A percentile compares a stretch with the other conserved stretches of the same genome.
Conservation (phyloP, 139 green algal genomes). For the Chlorella sp. region DNA sequence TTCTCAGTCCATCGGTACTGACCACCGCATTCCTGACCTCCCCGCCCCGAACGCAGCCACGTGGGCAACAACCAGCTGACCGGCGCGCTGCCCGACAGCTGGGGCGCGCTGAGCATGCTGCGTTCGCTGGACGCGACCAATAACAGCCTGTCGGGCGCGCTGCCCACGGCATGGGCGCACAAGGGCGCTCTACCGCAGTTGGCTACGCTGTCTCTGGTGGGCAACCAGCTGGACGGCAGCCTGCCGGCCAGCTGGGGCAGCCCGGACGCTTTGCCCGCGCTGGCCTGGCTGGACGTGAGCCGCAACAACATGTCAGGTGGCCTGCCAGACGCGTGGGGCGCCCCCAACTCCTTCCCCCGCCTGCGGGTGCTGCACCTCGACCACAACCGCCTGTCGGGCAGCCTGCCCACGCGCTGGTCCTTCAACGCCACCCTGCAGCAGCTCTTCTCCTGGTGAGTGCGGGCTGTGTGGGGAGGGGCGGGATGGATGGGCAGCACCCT, state of each 20-base stretch:
- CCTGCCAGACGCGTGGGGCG: constrained; percentile 16
- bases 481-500: no score
- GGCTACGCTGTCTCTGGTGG: not conserved
- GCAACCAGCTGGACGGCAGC: not conserved
- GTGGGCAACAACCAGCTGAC: not conserved
- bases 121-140: not conserved
- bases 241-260: constrained; percentile 12
- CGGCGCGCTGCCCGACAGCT: not conserved
- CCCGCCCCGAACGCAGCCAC: not conserved
- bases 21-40: no score
- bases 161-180: not conserved
- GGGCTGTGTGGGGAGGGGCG: not conserved
- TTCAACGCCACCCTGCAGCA: constrained; percentile 25
- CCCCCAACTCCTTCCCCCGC: not conserved
- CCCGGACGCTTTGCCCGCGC: constrained; percentile 1
- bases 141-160: not conserved
- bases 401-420: constrained; percentile 5
- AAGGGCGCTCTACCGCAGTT: constrained; percentile 7
- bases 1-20: no score
- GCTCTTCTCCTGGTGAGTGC: constrained; percentile 10
- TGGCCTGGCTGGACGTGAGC: not conserved
- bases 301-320: constrained; percentile 6
- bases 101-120: not conserved
- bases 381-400: constrained; percentile 7
- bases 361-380: constrained; percentile 11